Conservation (phyloP, 2,329 filamentous ascomycete genomes). For the Knufia petricola region DNA sequence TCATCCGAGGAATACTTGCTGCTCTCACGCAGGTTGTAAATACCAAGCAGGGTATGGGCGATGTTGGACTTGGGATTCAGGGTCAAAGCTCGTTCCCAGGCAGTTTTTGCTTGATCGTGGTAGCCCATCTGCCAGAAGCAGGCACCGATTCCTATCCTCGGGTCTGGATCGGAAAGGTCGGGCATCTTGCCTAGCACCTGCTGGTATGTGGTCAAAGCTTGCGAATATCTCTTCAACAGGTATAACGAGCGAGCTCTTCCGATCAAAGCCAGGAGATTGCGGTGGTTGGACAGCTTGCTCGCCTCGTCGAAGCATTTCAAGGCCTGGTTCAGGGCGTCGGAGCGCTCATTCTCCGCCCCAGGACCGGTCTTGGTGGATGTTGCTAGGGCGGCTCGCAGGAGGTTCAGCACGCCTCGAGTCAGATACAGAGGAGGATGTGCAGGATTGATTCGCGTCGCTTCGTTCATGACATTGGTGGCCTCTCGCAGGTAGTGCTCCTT, state of each 20-base stretch:
- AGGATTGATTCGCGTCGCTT: slow-evolving; percentile 88
- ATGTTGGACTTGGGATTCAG: slow-evolving; percentile 71
- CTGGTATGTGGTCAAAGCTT: slow-evolving; percentile 78
- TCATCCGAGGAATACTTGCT: slow-evolving; percentile 74
- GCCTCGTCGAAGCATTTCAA: slow-evolving; percentile 94
- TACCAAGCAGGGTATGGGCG: slow-evolving; percentile 77
- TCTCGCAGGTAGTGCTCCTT: slow-evolving; percentile 89
- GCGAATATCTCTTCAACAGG: slow-evolving; percentile 74
- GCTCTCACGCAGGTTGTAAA: slow-evolving; percentile 83
- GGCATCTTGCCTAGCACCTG: slow-evolving; percentile 78
- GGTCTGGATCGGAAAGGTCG: slow-evolving; percentile 81
- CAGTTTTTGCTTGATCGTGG: slow-evolving; percentile 81
- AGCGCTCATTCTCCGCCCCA: slow-evolving; percentile 58
- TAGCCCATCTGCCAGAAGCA: slow-evolving; percentile 95
- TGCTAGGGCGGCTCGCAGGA: slow-evolving; percentile 78
- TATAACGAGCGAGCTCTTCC: slow-evolving; percentile 82
- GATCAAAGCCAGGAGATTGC: slow-evolving; percentile 85
- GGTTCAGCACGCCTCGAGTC: slow-evolving; percentile 77
- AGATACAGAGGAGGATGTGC: slow-evolving; percentile 85
- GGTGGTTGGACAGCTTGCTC: slow-evolving; percentile 68
- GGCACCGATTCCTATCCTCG: slow-evolving; percentile 88
- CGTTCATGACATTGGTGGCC: slow-evolving; percentile 86
- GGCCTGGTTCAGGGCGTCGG: slow-evolving; percentile 73
- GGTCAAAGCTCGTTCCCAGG: slow-evolving; percentile 76
- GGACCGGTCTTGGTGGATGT: slow-evolving; percentile 59